Percentiles rank a stretch among this genome's conserved stretches.
Evolutionary conservation across 2,329 filamentous ascomycete genomes (phyloP).

Genomic region (Aspergillus spinulosporus): DNA sequence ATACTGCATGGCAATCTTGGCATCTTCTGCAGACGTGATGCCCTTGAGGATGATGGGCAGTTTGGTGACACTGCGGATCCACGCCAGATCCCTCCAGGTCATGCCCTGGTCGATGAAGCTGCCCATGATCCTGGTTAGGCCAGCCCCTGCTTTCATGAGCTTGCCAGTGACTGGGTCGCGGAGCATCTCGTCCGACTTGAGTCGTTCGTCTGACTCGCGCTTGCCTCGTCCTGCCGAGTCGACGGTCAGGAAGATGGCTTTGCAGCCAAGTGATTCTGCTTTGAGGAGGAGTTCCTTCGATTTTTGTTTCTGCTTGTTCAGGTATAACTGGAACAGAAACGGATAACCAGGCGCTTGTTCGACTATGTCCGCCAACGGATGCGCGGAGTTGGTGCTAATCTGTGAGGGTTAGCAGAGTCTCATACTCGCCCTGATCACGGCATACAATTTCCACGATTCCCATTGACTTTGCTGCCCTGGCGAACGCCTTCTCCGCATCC

Average conservation of each 20-base stretch:
- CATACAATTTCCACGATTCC: slow-evolving; percentile 51
- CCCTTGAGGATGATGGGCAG: slow-evolving; percentile 60
- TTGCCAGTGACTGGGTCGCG: slow-evolving; percentile 45
- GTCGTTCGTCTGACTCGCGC: slow-evolving; percentile 59
- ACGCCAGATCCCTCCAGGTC: slow-evolving; percentile 55
- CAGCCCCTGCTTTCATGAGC: slow-evolving; percentile 56
- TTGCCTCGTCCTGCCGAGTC: slow-evolving; percentile 58
- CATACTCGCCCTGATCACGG: not conserved
- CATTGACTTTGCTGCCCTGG: slow-evolving; percentile 64
- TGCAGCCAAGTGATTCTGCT: slow-evolving; percentile 23
- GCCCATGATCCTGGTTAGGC: slow-evolving; percentile 54
- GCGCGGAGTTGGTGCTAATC: slow-evolving; percentile 74
- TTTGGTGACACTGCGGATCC: slow-evolving; percentile 49
- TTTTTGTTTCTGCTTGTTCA: slow-evolving; percentile 77
- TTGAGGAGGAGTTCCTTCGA: slow-evolving; percentile 68
- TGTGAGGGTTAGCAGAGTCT: not conserved
- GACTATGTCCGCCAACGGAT: slow-evolving; percentile 84
- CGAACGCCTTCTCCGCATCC: slow-evolving; percentile 79
- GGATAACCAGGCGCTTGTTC: slow-evolving; percentile 67
- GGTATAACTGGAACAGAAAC: slow-evolving; percentile 95
- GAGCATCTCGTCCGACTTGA: slow-evolving; percentile 43
- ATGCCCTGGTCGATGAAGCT: slow-evolving; percentile 55
- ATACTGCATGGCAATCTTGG: slow-evolving; percentile 50
- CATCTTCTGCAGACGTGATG: slow-evolving; percentile 58
- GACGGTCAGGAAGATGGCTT: slow-evolving; percentile 55